Base-by-base conservation (phyloP, 768 basidiomycete genomes). In the Exsudoporus frostii region DNA sequence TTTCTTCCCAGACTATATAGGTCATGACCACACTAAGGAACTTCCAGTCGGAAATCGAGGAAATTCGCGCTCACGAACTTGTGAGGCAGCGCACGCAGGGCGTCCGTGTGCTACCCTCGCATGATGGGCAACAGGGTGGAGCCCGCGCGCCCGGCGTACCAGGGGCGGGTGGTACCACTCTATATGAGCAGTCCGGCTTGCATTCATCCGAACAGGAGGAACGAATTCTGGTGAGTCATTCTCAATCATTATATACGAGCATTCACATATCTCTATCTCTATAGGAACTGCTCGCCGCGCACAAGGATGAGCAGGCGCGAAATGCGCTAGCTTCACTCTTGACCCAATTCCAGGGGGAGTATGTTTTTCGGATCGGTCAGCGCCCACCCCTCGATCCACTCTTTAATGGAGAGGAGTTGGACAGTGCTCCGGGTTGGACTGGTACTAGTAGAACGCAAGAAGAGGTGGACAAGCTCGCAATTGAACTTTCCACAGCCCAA, bases 21-120 rank as follows among this genome's bases (percentile, higher is more conserved):
- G 0, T 13, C 44, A 73, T 74, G 72, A 62, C 70, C 36, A 57
- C 68, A 19, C 58, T 74, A 45, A 65, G 62, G 36, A 68, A 54
- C 55, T 74, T 74, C 59, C 89, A 92, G 69, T 78, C 71, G 61
- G 88, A 90, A 71, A 92, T 91, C 55, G 84, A 90, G 56, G 81
- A 87, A 58, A 86, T 90, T 62, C 82, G 83, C 53, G 75, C 79
- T 59, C 81, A 84, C 45, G 87, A 90, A 69, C 71, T 82, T 41
- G 72, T 77, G 29, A 88, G 80, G 68, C 84, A 89, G 58, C 80
- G 86, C 37, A 68, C 27, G 44, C 60, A 54, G 66, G 61, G 54
- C 42, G 42, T 44, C 48, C 46, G 33, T 44, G 41, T 36, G 10
- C 61, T 62, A 38, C 62, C 47, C 44, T 59, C 45, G 22, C 58